Evolutionary conservation across 1,139 yeast genomes (phyloP).

Genomic region (Wickerhamomyces sp.): DNA sequence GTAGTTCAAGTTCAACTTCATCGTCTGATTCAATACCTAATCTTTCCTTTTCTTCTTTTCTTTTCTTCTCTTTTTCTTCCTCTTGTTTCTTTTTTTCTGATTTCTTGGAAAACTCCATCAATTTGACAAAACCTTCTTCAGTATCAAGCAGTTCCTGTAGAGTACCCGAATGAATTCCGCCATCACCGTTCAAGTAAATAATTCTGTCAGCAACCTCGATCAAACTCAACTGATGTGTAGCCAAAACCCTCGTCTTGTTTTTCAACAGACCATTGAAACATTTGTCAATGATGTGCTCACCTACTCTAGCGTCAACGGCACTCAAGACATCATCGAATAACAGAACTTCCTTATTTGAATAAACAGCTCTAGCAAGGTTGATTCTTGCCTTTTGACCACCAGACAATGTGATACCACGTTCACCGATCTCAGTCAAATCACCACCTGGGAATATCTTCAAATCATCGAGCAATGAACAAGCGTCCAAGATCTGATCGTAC

Average conservation of each 20-base stretch:
- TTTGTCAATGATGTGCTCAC: slow-evolving; percentile 71
- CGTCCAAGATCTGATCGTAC: slow-evolving; percentile 52
- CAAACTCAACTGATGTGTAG: slow-evolving; percentile 79
- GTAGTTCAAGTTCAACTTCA: slow-evolving; percentile 22
- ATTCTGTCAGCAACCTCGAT: slow-evolving; percentile 65
- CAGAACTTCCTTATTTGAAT: slow-evolving; percentile 60
- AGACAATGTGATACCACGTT: slow-evolving; percentile 83
- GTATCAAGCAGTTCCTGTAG: slow-evolving; percentile 36
- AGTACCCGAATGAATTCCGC: slow-evolving; percentile 57
- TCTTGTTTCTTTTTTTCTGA: slow-evolving; percentile 29
- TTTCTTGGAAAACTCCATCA: slow-evolving; percentile 44
- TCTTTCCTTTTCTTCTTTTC: slow-evolving; percentile 28
- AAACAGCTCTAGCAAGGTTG: slow-evolving; percentile 79
- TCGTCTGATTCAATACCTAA: slow-evolving; percentile 25
- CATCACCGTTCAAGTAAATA: slow-evolving; percentile 64
- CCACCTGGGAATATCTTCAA: slow-evolving; percentile 72
- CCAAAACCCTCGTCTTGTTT: slow-evolving; percentile 66
- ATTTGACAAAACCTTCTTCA: slow-evolving; percentile 42
- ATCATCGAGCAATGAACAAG: slow-evolving; percentile 68
- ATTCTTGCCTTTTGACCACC: slow-evolving; percentile 87
- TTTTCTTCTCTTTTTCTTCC: slow-evolving; percentile 20
- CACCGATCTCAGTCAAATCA: slow-evolving; percentile 85
- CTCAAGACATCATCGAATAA: slow-evolving; percentile 81
- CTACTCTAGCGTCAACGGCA: slow-evolving; percentile 92
- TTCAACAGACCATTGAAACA: slow-evolving; percentile 58